Conservation (phyloP, 208 protist species). For the Trichomonas vaginalis region DNA sequence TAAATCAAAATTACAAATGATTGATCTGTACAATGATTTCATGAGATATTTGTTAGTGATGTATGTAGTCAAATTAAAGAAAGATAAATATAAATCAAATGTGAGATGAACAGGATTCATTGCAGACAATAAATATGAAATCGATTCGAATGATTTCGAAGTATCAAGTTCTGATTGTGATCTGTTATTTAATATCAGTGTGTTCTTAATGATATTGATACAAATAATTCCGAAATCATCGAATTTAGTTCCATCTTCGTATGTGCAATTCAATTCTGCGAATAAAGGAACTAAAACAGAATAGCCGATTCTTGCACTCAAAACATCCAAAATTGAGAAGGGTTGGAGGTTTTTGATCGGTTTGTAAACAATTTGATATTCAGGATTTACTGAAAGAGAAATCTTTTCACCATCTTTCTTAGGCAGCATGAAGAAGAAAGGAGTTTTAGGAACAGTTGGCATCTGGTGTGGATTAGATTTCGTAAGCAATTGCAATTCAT, state of each 20-base stretch:
- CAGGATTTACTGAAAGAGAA: neutral
- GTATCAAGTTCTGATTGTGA: neutral
- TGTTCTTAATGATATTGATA: neutral
- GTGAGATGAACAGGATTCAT: neutral
- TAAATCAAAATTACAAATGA: neutral
- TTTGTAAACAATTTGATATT: neutral
- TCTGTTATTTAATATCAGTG: neutral
- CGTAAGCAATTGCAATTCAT: neutral
- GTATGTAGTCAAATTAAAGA: neutral
- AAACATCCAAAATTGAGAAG: neutral
- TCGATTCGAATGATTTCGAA: neutral
- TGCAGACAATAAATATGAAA: neutral
- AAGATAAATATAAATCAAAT: neutral
- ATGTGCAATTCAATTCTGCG: neutral
- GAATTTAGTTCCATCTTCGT: neutral
- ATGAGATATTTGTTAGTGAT: neutral
- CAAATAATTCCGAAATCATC: neutral
- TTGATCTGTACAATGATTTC: neutral
- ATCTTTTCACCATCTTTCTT: neutral
- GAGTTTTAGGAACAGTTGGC: neutral
- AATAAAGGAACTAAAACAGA: neutral
- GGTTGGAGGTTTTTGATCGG: neutral
- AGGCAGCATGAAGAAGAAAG: neutral
- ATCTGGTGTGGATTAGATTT: neutral
- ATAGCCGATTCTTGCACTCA: neutral